Percentiles rank a stretch among this genome's conserved stretches.
Evolutionary conservation across 139 green algal species (phyloP).

Genomic region (Pseudopediastrum boryanum): DNA sequence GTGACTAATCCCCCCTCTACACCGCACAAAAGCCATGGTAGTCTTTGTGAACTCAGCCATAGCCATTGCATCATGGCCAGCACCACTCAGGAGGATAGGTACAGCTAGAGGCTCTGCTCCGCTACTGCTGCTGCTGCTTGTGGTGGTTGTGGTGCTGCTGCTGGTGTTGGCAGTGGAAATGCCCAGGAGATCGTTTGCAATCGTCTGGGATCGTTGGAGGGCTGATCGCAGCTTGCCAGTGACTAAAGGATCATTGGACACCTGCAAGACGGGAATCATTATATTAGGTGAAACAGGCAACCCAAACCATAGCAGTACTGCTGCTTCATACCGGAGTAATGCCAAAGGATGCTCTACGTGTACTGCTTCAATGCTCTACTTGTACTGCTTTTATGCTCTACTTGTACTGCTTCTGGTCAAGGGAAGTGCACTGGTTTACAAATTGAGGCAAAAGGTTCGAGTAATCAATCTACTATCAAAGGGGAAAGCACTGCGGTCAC

Average conservation of each 20-base stretch:
- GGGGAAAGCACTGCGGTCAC: no score
- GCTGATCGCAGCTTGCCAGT: slow-evolving; percentile 10
- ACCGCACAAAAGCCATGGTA: slow-evolving; percentile 93
- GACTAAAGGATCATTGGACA: not conserved
- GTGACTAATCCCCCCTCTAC: slow-evolving; percentile 81
- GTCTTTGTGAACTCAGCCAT: slow-evolving; percentile 76
- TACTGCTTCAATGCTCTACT: not conserved
- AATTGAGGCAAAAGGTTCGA: no score
- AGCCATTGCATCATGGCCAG: slow-evolving; percentile 91
- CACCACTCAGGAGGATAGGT: slow-evolving; percentile 78
- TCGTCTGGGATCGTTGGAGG: slow-evolving; percentile 3
- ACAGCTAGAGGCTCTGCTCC: slow-evolving; percentile 22
- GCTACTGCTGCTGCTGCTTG: not conserved
- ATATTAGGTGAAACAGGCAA: not conserved
- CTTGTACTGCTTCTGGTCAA: not conserved
- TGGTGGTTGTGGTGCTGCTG: slow-evolving; percentile 1
- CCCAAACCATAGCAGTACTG: not conserved
- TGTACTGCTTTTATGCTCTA: not conserved
- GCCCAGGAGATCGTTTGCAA: not conserved
- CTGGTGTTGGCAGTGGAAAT: not conserved
- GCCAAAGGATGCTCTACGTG: not conserved
- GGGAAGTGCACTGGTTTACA: not conserved
- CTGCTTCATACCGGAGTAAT: no score
- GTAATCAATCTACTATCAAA: no score
- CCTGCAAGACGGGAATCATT: slow-evolving; percentile 15